These are phyloP conservation scores for Triangularia setosa DNA, from an alignment of 2,329 filamentous ascomycete species.

Conservation along the genomic window DNA sequence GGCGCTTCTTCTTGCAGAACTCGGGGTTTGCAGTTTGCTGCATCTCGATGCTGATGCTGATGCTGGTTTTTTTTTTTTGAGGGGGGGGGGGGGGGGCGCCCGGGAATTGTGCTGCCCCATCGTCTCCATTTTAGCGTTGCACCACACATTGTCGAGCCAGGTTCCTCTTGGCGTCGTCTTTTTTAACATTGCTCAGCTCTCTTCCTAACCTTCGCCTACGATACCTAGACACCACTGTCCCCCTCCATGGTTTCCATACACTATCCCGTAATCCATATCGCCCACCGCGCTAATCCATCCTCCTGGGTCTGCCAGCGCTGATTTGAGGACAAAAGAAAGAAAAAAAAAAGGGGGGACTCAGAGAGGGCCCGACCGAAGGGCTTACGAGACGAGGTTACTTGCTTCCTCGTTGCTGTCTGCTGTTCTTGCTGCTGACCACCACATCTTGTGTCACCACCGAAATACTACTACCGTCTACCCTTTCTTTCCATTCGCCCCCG, in stretches of 20 bases:
- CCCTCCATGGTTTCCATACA: neutral
- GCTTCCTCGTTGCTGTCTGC: neutral
- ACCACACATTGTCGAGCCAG: neutral
- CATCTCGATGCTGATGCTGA: neutral
- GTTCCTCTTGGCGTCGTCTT: neutral
- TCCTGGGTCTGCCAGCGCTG: neutral
- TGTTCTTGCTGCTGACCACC: neutral
- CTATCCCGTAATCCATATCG: neutral
- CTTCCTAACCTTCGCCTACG: neutral
- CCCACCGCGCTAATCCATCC: neutral
- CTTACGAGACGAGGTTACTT: neutral
- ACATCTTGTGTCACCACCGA: neutral
- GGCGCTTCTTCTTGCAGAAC: neutral
- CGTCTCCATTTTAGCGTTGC: neutral
- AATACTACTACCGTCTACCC: neutral
- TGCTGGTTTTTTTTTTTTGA: neutral
- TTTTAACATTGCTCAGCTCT: neutral
- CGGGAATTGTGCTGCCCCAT: neutral
- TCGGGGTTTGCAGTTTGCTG: neutral
- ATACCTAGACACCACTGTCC: too few species aligned
- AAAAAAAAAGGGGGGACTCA: neutral
- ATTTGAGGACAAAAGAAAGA: neutral
- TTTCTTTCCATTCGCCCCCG: neutral
- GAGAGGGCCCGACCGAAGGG: neutral
- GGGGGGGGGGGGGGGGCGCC: neutral